Evolutionary conservation across 305 asterid genomes (phyloP), one percentile per base, ranked within the genome.

Genomic region (Solanum aculeatissimum): DNA sequence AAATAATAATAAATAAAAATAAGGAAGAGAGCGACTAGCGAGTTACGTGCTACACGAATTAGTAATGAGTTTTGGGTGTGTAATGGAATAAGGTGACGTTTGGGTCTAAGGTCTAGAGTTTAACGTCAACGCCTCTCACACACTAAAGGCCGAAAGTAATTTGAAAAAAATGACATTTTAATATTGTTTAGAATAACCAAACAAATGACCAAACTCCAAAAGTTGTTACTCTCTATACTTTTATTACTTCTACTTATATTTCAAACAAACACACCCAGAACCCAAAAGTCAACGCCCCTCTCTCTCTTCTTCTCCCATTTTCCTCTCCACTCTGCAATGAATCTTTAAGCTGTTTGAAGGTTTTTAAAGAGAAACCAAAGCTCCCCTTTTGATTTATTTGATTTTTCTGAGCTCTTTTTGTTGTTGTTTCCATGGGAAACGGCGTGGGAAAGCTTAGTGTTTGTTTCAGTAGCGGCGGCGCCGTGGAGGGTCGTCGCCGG

Each of bases 401-500:
- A 54, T 35, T 70, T 53, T 42, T 19, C 27, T 38, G 15, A 29
- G 51, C 79, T 38, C 68, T 42, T 65, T 11, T 45, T 9, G 23
- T 19, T 14, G 27, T 65, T 42, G 29, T 38, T 32, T 62, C 27
- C 29, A 96, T 96, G 99, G 99, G 99, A 80, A 96, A 96, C 95
- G 98, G 99, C 75, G 94, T 87, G 42, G 98, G 98, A 86, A 96
- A 93, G 91, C 91, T 93, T 18, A 89, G 95, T 57, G 92, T 89
- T 32, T 96, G 99, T 89, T 96, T 96, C 95, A 91, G 91, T 88
- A 95, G 97, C 62, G 90, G 70, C 69, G 93, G 77, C 81, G 90
- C 90, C 81, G 92, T 81, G 18, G 89, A 86, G 15, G 49, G 88
- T 21, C 91, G 88, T 23, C 85, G 95, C n/a, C 85, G 95, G 90